Percentiles rank a stretch among this genome's conserved stretches.
phyloP scores from a whole-genome alignment of 2,329 filamentous ascomycete genomes.

The Trichoderma sp. region DNA sequence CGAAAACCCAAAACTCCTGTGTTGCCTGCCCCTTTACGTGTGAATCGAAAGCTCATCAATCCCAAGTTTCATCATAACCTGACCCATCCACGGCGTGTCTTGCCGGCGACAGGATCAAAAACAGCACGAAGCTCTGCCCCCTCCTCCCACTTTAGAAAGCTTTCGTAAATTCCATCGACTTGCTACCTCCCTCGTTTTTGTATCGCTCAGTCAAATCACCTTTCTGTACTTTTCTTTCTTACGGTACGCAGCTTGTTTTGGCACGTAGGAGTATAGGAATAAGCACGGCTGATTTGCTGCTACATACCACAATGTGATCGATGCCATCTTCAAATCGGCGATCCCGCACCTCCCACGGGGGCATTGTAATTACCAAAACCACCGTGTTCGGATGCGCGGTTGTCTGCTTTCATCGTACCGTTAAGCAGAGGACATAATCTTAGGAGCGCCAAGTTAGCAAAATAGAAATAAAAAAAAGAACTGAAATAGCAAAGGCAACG shows the following conservation, averaged over 20 bases:
- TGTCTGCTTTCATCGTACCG: constrained; percentile 70
- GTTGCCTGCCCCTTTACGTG: not conserved
- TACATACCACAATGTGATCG: not conserved
- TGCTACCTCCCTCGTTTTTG: not conserved
- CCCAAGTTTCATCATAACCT: not conserved
- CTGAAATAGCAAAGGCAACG: constrained; percentile 2
- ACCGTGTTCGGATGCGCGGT: constrained; percentile 56
- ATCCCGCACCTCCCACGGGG: constrained; percentile 39
- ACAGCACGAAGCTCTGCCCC: not conserved
- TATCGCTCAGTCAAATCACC: not conserved
- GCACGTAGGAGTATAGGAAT: not conserved
- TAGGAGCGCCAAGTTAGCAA: constrained; percentile 34
- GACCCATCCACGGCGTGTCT: not conserved
- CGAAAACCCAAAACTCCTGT: constrained; percentile 17
- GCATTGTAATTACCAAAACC: constrained; percentile 60
- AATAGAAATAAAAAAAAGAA: not conserved
- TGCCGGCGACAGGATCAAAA: not conserved
- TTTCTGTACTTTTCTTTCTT: not conserved
- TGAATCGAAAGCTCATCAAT: not conserved
- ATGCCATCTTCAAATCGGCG: constrained; percentile 33
- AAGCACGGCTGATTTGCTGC: not conserved
- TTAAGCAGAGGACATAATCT: constrained; percentile 85
- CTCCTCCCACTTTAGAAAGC: not conserved
- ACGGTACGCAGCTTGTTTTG: not conserved
- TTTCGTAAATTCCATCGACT: not conserved